Evolutionary conservation across 139 green algal genomes (phyloP).

Genomic region (Eudorina sp.): DNA sequence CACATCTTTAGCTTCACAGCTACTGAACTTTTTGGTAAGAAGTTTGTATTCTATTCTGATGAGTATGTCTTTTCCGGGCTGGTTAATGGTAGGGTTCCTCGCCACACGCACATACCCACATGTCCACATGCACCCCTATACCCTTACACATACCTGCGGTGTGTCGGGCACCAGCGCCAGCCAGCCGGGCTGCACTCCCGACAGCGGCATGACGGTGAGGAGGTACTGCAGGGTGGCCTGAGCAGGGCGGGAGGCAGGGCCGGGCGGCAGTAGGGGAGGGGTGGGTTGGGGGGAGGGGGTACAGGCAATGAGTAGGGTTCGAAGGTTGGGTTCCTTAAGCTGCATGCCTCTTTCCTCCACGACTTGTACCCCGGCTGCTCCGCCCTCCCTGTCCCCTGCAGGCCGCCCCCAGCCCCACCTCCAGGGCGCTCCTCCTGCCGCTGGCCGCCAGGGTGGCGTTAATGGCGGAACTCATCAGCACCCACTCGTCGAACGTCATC

Average conservation of each 20-base stretch:
- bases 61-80: too few relatives aligned
- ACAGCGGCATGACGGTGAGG: slow-evolving; percentile 24
- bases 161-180: slow-evolving; percentile 57
- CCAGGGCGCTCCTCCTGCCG: not conserved
- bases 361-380: not conserved
- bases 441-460: not conserved
- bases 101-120: not conserved
- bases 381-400: not conserved
- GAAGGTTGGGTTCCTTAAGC: too few relatives aligned
- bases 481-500: slow-evolving; percentile 19
- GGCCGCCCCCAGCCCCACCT: not conserved
- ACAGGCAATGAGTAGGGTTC: too few relatives aligned
- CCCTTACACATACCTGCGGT: slow-evolving; percentile 35
- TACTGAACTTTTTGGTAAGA: too few relatives aligned
- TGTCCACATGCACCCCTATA: not conserved
- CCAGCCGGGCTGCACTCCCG: slow-evolving; percentile 49
- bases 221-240: not conserved
- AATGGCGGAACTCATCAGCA: not conserved
- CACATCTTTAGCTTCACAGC: too few relatives aligned
- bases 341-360: too few relatives aligned
- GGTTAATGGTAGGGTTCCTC: too few relatives aligned
- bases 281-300: not conserved
- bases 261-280: not conserved
- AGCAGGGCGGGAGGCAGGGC: not conserved
- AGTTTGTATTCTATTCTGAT: too few relatives aligned